phyloP scores from a whole-genome alignment of 1,139 yeast genomes.

The Candida sp. region DNA sequence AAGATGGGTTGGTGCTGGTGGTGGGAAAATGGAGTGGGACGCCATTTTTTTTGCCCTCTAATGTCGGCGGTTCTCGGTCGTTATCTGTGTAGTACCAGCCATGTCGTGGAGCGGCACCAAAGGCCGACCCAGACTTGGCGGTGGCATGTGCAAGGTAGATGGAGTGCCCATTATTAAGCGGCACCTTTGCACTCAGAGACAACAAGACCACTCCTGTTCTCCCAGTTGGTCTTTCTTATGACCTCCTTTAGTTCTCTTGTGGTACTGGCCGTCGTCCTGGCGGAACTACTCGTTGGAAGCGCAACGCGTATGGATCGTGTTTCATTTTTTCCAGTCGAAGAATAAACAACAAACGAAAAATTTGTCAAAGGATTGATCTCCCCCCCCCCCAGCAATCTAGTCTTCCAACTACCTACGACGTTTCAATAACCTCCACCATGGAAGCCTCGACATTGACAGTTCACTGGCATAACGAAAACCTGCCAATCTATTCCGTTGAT shows the following conservation, averaged over 20 bases:
- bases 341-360: too few species aligned
- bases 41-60: not conserved
- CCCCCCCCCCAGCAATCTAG: not conserved
- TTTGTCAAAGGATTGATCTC: too few species aligned
- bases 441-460: slow-evolving; percentile 67
- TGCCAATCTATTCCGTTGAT: slow-evolving; percentile 83
- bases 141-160: not conserved
- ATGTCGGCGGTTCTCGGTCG: not conserved
- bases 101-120: not conserved
- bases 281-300: too few species aligned
- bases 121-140: not conserved
- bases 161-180: too few species aligned
- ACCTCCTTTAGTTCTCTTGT: too few species aligned
- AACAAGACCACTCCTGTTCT: too few species aligned
- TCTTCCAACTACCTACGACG: not conserved
- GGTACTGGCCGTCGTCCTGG: too few species aligned
- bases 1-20: not conserved
- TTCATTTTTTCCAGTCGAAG: too few species aligned
- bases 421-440: slow-evolving; percentile 30
- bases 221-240: too few species aligned
- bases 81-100: not conserved
- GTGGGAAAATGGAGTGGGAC: not conserved
- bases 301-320: too few species aligned
- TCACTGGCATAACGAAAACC: slow-evolving; percentile 83
- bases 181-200: too few species aligned